A percentile compares a stretch with the other conserved stretches of the same genome.
These are phyloP conservation scores for Boletus tomentosulus DNA, from an alignment of 768 basidiomycete genomes.

Conservation along the genomic window DNA sequence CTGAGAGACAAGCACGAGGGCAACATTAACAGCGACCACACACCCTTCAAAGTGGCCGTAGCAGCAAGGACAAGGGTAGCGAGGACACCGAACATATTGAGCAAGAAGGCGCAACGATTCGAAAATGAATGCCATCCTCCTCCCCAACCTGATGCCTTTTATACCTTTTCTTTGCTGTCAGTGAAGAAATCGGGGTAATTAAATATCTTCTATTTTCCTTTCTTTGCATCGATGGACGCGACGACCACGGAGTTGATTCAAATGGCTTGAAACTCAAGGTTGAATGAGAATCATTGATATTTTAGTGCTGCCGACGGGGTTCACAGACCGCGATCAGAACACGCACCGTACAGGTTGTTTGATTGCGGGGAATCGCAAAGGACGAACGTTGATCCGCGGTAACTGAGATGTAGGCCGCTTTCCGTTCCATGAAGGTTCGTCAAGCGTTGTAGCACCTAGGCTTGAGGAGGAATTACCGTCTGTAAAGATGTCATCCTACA, in stretches of 20 bases:
- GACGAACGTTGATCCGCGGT: background rate
- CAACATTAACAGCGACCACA: background rate
- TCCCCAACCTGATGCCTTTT: constrained; percentile 8
- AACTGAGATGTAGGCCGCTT: background rate
- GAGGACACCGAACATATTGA: constrained; percentile 19
- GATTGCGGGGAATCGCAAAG: background rate
- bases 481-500: background rate
- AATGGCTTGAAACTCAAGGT: background rate
- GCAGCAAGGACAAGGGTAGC: constrained; percentile 14
- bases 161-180: constrained; percentile 6
- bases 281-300: background rate
- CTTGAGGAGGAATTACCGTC: too few species aligned
- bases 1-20: background rate
- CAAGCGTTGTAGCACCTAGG: too few species aligned
- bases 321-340: background rate
- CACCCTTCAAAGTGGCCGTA: constrained; percentile 14
- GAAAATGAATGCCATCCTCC: background rate
- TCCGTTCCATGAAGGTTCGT: background rate
- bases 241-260: background rate
- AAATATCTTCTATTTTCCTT: background rate
- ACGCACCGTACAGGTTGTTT: background rate
- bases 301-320: background rate
- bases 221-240: background rate
- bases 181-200: background rate
- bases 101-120: background rate